phyloP scores from a whole-genome alignment of 371 early-diverging fungal species.

The Rhizopus arrhizus region DNA sequence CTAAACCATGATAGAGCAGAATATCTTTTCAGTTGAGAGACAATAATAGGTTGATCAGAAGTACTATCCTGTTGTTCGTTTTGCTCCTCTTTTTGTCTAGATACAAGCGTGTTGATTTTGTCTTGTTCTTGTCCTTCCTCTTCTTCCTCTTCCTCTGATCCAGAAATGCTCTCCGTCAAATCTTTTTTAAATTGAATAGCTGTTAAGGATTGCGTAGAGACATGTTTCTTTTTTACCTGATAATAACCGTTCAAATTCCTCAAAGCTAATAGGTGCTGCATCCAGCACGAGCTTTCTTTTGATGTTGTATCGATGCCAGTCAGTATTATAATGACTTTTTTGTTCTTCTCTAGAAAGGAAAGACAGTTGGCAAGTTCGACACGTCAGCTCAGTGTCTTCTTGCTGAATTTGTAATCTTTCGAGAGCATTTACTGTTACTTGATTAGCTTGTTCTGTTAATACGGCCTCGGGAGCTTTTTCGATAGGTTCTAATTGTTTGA shows the following conservation, averaged over 20 bases:
- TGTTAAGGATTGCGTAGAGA: not conserved
- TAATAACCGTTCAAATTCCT: conserved; percentile 79
- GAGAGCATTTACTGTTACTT: conserved; percentile 14
- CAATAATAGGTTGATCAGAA: conserved; percentile 29
- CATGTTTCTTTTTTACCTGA: conserved; percentile 42
- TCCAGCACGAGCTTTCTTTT: conserved; percentile 84
- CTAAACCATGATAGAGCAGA: conserved; percentile 58
- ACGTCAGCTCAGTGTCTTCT: conserved; percentile 49
- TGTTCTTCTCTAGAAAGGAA: conserved; percentile 84
- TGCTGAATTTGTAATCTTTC: conserved; percentile 28
- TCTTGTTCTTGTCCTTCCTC: conserved; percentile 30
- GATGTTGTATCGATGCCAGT: conserved; percentile 98
- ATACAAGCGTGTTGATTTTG: conserved; percentile 38
- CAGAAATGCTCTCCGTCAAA: conserved; percentile 54
- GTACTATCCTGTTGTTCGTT: conserved; percentile 22
- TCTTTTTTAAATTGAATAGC: conserved; percentile 20
- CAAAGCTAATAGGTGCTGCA: conserved; percentile 78
- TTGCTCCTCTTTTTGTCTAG: conserved; percentile 39
- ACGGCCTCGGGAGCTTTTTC: conserved; percentile 21
- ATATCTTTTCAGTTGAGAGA: conserved; percentile 34
- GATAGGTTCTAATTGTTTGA: conserved; percentile 24
- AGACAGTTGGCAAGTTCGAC: conserved; percentile 84
- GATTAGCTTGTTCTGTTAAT: conserved; percentile 10
- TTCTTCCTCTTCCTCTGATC: conserved; percentile 45
- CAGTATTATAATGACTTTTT: conserved; percentile 87